Conservation (phyloP, 106 monocot genomes). For the Dendrobium catenatum region DNA sequence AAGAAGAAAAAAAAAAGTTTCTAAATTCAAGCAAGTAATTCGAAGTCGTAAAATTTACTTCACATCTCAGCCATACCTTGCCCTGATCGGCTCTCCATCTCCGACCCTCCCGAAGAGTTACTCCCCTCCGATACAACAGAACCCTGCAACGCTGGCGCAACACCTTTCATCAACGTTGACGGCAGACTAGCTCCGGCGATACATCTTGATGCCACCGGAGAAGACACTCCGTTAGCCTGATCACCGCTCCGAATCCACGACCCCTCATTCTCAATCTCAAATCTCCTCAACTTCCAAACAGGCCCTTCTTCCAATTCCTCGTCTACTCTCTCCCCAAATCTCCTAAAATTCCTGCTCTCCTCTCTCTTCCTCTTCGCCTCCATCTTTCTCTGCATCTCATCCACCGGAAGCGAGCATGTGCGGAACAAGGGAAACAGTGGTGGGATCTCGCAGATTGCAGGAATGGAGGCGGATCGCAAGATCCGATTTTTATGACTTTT, state of each 20-base stretch:
- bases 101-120: constrained; percentile 14
- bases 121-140: constrained; percentile 31
- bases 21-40: not conserved
- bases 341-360: constrained; percentile 22
- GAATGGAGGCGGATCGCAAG: constrained; percentile 2
- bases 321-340: not conserved
- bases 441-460: not conserved
- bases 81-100: constrained; percentile 8
- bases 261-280: not conserved
- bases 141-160: constrained; percentile 7
- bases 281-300: not conserved
- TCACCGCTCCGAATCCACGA: not conserved
- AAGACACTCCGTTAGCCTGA: not conserved
- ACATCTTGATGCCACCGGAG: not conserved
- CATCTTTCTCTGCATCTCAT: constrained; percentile 56
- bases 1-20: too few relatives aligned
- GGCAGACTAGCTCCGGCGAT: not conserved
- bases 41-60: not conserved
- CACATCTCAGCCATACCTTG: constrained; percentile 19
- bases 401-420: constrained; percentile 66
- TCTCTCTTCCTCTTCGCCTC: constrained; percentile 78
- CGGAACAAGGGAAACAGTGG: constrained; percentile 7
- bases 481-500: not conserved
- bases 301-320: not conserved
- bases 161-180: not conserved